Evolutionary conservation across 2,329 filamentous ascomycete genomes (phyloP), one percentile per base, ranked within the genome.

Genomic region (Alternaria brassicicola): DNA sequence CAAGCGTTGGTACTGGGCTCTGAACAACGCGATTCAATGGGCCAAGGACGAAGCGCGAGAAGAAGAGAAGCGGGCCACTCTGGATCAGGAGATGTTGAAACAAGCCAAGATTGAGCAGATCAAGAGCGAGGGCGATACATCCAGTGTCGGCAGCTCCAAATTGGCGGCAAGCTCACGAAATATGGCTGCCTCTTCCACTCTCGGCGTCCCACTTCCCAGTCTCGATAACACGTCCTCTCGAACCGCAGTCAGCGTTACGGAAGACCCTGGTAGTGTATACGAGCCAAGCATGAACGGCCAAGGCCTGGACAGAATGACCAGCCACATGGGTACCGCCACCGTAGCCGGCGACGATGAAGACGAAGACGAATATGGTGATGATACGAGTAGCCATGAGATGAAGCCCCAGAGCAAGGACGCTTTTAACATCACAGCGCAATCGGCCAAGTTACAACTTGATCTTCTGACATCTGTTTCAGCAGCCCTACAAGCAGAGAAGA

Each of bases 21-120:
- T 99, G 63, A 99, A 99, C 80, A 99, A 99, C 76, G 94, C 95
- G 6, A 99, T 99, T 48, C 95, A 98, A 75, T 98, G 92, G 90
- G 89, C 92, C 63, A 99, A 99, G 78, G 95, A 99, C 72, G 95
- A 98, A 79, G 93, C 92, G 7, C 93, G 90, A 67, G 92, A 96
- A 76, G 94, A 97, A 70, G 89, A 94, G 72, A 88, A 84, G 65
- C 88, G 93, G 60, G 88, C 88, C 31, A 87, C 87, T 7, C 88
- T 88, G 55, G 90, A 89, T 68, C 89, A 89, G 6, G 92, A 95
- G 76, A 84, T 89, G 33, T 78, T 96, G 50, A 76, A 76, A 55
- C 89, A 93, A 72, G 92, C 91, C 52, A 93, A 93, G 76, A 88
- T 89, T 15, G 91, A 95, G 61, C 89, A 91, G 59, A 80, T 85